Base-by-base conservation (phyloP, 108 stramenopile species). In the Pseudonitzschia multiseries region DNA sequence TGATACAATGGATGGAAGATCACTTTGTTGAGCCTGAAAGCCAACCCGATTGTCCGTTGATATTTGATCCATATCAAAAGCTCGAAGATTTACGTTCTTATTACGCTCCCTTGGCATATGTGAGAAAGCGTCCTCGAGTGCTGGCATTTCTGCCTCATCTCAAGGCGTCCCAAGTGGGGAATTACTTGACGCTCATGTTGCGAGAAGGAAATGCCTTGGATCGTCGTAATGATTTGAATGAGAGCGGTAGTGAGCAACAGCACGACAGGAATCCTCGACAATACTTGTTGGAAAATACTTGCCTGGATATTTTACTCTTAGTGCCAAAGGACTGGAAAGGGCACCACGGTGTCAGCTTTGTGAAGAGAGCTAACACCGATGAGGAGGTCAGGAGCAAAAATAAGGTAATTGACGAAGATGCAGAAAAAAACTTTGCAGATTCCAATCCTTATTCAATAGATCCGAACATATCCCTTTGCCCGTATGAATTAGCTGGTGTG, bases 401-500 rank as follows among this genome's bases (percentile, higher is more conserved):
- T 24, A 24, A 67, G 48, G 24, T 3, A 5, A 26, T 17, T 42
- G 51, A 31, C 48, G 8, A 28, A 15, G 0, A 50, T 33, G 0
- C 8, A 4, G 46, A 8, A 48, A 10, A 10, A 14, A 12, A 68
- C 4, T 43, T 42, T 14, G 50, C 18, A 24, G 41, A 18, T 21
- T 32, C 8, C 10, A 10, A 4, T 26, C 18, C 21, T 12, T 68
- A 1, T 43, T 51, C 36, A 40, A 15, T 50, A 14, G 85, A 92
- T 73, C 91, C 91, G 0, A 81, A 92, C 57, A 61, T 79, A 8
- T 44, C 79, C 8, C 74, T 89, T 0, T 92, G 91, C 71, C 91
- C 91, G 0, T 92, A 89, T 64, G 91, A 92, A 68, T 62, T 92
- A 33, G 83, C 81, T 4, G 91, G 91, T 26, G 78, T 78, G 0